Percentiles rank a stretch among this genome's conserved stretches.
These are phyloP conservation scores for Flaveria sonorensis DNA, from an alignment of 129 eudicot species.

Conservation along the genomic window DNA sequence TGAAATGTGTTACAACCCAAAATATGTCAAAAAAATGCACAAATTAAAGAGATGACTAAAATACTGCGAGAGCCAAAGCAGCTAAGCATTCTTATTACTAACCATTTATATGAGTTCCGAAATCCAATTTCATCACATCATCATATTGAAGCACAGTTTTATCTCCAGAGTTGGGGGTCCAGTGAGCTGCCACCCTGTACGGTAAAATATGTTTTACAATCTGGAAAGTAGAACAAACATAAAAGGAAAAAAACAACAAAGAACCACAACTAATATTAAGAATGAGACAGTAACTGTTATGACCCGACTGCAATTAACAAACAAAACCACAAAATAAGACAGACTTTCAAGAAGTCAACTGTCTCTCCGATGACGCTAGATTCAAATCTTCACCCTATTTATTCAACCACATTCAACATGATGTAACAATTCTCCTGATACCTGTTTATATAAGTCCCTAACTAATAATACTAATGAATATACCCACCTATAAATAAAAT, in stretches of 20 bases:
- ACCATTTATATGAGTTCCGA: constrained; percentile 99
- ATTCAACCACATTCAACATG: background rate
- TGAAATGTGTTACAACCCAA: constrained; percentile 40
- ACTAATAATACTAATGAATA: background rate
- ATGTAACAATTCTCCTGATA: background rate
- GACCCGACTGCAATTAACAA: background rate
- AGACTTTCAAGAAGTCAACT: background rate
- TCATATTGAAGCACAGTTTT: constrained; percentile 96
- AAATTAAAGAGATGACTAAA: background rate
- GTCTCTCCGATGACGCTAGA: background rate
- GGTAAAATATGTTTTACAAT: constrained; percentile 9
- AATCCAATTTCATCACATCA: constrained; percentile 98
- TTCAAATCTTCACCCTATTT: background rate
- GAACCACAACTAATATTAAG: background rate
- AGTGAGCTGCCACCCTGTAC: constrained; percentile 98
- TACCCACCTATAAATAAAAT: background rate
- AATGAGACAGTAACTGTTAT: background rate
- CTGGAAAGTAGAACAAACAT: background rate
- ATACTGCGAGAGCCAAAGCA: background rate
- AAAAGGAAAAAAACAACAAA: background rate
- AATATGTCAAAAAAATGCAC: background rate
- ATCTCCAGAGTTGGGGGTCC: constrained; percentile 99
- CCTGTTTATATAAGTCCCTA: background rate
- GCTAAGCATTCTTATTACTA: constrained; percentile 27
- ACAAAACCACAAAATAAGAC: background rate